Evolutionary conservation across 345 rosid species (phyloP), one percentile per base, ranked within the genome.

Genomic region (Triadica sebifera): DNA sequence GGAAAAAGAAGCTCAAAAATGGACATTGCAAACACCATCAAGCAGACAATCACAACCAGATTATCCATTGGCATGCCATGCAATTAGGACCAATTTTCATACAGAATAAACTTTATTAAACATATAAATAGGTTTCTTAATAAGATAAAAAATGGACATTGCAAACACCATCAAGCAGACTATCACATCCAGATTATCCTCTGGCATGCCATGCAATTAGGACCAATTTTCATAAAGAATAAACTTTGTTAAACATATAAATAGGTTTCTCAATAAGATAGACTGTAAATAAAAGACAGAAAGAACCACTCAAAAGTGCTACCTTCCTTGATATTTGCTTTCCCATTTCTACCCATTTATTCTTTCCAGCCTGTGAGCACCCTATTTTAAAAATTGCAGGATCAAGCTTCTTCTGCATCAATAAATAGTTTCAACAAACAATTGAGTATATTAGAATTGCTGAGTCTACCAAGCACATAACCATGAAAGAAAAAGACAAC

Each of bases 261-360:
- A 24, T 20, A 50, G 38, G n/a, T 4, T 49, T 50, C 59, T 29
- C 24, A 50, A 64, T 49, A 37, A 8, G 20, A 47, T 16, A 17
- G n/a, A 19, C 13, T 22, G 71, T n/a, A 43, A 34, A 29, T 6
- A 24, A n/a, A 13, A 41, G 49, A 12, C 67, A 67, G 45, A 52
- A 22, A 13, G 29, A 51, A 34, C 55, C 46, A n/a, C 17, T 41
- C 5, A n/a, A 5, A 67, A 62, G 4, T 55, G 17, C 13, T 76
- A 93, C 98, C 93, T 94, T 92, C 77, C 99, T 85, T 20, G 92
- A 93, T 68, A 94, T 80, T 75, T 89, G 89, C 79, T 88, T 94
- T 74, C 97, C 97, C 91, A 91, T 87, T 57, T 86, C 92, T 67
- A 94, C 90, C 99, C 99, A 94, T 71, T 88, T 89, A 78, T 91